A percentile compares a stretch with the other conserved stretches of the same genome.
These are phyloP conservation scores for Mycena venus DNA, from an alignment of 768 basidiomycete species.

Conservation along the genomic window DNA sequence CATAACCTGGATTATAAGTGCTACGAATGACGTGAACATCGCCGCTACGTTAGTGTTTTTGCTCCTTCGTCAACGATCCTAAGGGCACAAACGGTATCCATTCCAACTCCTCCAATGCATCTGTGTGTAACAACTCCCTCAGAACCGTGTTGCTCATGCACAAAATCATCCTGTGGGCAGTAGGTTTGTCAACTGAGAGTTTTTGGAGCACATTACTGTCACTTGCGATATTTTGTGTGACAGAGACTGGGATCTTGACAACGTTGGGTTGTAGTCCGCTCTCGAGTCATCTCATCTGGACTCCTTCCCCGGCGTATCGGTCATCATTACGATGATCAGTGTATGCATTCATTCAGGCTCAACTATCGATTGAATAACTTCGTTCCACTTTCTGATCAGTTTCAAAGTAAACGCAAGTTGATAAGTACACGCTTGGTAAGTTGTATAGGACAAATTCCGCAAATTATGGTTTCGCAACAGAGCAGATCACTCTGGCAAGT, in stretches of 20 bases:
- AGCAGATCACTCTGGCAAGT: too few relatives aligned
- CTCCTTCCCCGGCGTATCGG: neutral
- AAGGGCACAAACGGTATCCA: neutral
- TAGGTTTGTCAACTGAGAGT: neutral
- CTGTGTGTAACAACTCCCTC: too few relatives aligned
- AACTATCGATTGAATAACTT: neutral
- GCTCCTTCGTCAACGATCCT: neutral
- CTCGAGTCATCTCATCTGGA: too few relatives aligned
- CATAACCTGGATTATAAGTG: neutral
- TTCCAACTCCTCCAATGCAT: neutral
- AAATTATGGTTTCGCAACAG: too few relatives aligned
- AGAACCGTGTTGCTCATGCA: neutral
- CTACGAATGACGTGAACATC: neutral
- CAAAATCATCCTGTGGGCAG: conserved; percentile 1
- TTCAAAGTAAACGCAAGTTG: too few relatives aligned
- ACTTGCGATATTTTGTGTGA: neutral
- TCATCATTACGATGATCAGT: neutral
- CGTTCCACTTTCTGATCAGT: neutral
- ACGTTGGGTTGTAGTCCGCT: too few relatives aligned
- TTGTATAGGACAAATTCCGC: too few relatives aligned
- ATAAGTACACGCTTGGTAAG: too few relatives aligned
- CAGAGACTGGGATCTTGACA: conserved; percentile 12
- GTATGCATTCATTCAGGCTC: neutral
- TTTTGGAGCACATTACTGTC: neutral
- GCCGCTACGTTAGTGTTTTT: neutral